A percentile compares a stretch with the other conserved stretches of the same genome.
phyloP scores from a whole-genome alignment of 208 protist species.

The Trypanosoma rangeli region DNA sequence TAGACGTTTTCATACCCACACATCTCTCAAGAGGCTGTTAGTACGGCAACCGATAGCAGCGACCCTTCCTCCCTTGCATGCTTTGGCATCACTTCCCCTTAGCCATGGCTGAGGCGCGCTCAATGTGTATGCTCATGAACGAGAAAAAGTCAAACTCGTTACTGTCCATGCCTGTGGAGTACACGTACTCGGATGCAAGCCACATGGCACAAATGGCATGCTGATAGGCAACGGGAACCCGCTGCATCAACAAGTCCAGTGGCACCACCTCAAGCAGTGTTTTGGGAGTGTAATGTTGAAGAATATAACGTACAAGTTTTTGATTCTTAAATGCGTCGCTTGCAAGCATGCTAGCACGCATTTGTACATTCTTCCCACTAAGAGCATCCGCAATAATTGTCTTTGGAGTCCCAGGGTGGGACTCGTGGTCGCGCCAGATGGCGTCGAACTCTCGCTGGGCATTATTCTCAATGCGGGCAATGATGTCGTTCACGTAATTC shows the following conservation, averaged over 20 bases:
- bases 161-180: slow-evolving; percentile 75
- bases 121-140: slow-evolving; percentile 76
- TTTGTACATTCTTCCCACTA: slow-evolving; percentile 89
- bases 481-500: slow-evolving; percentile 90
- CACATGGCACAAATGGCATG: slow-evolving; percentile 93
- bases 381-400: slow-evolving; percentile 84
- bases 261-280: slow-evolving; percentile 79
- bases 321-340: slow-evolving; percentile 86
- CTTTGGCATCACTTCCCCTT: slow-evolving; percentile 3
- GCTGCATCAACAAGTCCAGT: slow-evolving; percentile 83
- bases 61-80: slow-evolving; percentile 1
- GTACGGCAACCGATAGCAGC: neutral
- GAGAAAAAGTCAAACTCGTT: slow-evolving; percentile 92
- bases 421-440: slow-evolving; percentile 82
- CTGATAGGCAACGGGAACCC: slow-evolving; percentile 92
- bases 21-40: neutral
- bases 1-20: neutral
- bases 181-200: slow-evolving; percentile 93
- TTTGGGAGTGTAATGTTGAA: slow-evolving; percentile 75
- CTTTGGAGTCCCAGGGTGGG: slow-evolving; percentile 50
- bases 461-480: slow-evolving; percentile 83
- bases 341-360: slow-evolving; percentile 74
- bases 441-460: slow-evolving; percentile 90
- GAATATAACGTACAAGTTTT: slow-evolving; percentile 69
- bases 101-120: slow-evolving; percentile 22